Base-by-base conservation (phyloP, 768 basidiomycete species). In the button mushroom (Agaricus bisporus) region DNA sequence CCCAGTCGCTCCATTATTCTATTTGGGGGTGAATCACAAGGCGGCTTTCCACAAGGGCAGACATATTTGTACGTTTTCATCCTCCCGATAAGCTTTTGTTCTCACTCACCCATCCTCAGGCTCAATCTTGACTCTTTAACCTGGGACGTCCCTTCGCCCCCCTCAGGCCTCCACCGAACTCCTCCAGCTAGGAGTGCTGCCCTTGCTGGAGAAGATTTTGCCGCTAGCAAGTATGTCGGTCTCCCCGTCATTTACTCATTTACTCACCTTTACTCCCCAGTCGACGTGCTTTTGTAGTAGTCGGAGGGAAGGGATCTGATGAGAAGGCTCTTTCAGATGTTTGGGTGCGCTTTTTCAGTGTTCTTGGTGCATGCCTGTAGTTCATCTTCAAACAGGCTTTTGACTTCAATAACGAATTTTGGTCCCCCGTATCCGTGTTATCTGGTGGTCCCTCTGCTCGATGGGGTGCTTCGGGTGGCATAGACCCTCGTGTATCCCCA, bases 401-500 rank as follows among this genome's bases (percentile, higher is more conserved):
- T 61, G 86, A 89, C 66, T 91, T 83, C 60, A 77, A 64, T 54
- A 84, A 82, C 60, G 73, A 88, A 54, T 91, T 91, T 63, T 92
- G 90, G 90, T 75, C 83, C 0, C 59, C 78, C 60, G 80, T 90
- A 32, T 58, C 57, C 15, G 59, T 86, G 4, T 71, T 79, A 10
- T 63, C 77, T 17, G 75, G 73, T 22, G 71, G 74, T 5, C 89
- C 89, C 32, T 71, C 82, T 22, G 64, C 84, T 48, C 76, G 86
- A 18, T 90, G 81, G 79, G 82, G 83, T 41, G 83, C 88, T 1
- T 78, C 79, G 15, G 90, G 90, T 45, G 90, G 90, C 1, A 84
- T 82, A 38, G 90, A 92, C 60, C 68, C 71, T 41, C 75, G 80
- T n/a, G 71, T 72, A 3, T 29, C 64, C 12, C 61, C 73, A 41